phyloP scores from a whole-genome alignment of 257 asterid genomes.

The Gynochthodes officinalis region DNA sequence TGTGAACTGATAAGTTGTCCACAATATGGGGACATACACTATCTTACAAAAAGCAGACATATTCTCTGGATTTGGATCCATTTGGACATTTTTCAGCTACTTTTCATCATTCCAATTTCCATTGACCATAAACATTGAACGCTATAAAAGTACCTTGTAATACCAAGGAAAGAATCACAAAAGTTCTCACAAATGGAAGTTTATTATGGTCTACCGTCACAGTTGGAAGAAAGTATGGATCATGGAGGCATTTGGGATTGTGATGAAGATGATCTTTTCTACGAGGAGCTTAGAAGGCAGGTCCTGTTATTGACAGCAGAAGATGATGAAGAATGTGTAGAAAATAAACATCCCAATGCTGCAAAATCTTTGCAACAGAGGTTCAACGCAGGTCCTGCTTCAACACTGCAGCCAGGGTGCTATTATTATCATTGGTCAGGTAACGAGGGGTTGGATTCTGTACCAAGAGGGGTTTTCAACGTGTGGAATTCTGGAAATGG shows the following conservation, averaged over 20 bases:
- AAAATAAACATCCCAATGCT: constrained; percentile 14
- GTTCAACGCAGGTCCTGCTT: not conserved
- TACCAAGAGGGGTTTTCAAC: constrained; percentile 51
- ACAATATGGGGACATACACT: constrained; percentile 1
- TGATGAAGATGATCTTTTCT: constrained; percentile 54
- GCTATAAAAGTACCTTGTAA: constrained; percentile 24
- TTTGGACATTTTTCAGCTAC: constrained; percentile 30
- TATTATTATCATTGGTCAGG: constrained; percentile 52
- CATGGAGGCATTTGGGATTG: constrained; percentile 7
- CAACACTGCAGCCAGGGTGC: constrained; percentile 14
- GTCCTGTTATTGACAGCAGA: constrained; percentile 54
- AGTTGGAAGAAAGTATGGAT: constrained; percentile 20
- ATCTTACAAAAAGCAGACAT: constrained; percentile 41
- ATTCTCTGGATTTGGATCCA: constrained; percentile 34
- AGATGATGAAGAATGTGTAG: constrained; percentile 28
- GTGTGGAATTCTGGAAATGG: constrained; percentile 69
- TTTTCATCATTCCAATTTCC: constrained; percentile 22
- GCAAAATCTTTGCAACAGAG: not conserved
- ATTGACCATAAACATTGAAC: constrained; percentile 36
- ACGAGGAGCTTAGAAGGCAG: constrained; percentile 47
- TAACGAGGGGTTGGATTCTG: constrained; percentile 25
- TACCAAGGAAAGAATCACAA: not conserved
- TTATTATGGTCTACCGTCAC: not conserved
- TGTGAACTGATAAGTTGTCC: not conserved
- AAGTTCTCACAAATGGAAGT: constrained; percentile 33